Evolutionary conservation across 345 rosid genomes (phyloP).

Genomic region (Pistacia integerrima): DNA sequence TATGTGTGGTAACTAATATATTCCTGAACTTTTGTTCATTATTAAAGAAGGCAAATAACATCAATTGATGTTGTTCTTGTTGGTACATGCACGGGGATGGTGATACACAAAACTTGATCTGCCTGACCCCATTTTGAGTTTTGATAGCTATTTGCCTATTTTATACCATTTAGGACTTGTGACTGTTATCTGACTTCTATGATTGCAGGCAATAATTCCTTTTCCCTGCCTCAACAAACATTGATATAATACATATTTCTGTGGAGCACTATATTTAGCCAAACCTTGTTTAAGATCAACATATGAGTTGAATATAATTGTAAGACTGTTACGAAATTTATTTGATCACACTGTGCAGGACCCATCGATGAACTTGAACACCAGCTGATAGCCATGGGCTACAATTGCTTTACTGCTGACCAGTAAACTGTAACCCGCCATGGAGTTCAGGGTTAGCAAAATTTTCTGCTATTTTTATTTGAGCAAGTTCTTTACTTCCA

Average conservation of each 20-base stretch:
- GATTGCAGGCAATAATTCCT: neutral
- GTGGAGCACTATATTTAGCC: neutral
- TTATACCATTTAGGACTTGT: neutral
- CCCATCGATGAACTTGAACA: neutral
- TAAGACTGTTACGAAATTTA: no score
- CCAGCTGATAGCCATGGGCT: neutral
- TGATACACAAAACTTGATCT: constrained; percentile 1
- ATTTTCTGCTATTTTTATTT: neutral
- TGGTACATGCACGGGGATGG: neutral
- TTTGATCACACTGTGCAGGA: neutral
- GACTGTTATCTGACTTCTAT: neutral
- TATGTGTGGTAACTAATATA: neutral
- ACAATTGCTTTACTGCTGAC: neutral
- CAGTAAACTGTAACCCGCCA: neutral
- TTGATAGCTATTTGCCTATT: neutral
- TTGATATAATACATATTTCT: neutral
- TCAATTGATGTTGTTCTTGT: neutral
- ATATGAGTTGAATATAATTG: neutral
- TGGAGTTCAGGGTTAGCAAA: neutral
- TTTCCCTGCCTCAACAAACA: neutral
- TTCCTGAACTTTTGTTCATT: neutral
- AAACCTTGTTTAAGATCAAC: constrained; percentile 3
- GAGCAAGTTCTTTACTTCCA: neutral
- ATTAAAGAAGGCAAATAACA: neutral
- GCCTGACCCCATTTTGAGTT: neutral